Base-by-base conservation (phyloP, 257 asterid species). In the Vinca minor region DNA sequence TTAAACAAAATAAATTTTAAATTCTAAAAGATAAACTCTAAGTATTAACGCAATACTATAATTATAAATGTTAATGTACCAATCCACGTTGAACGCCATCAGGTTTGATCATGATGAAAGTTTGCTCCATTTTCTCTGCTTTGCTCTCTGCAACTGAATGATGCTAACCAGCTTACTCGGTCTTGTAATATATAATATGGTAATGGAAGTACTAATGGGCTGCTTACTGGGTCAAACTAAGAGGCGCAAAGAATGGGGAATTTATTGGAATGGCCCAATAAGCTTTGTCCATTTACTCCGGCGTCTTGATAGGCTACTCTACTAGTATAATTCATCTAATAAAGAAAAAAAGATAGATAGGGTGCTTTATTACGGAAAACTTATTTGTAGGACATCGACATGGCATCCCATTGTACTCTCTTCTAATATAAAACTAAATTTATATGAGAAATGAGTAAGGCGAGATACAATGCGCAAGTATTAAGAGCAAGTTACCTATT, bases 101-200 rank as follows among this genome's bases (percentile, higher is more conserved):
- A 26, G 98, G 98, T 85, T 93, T 89, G 82, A 93, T 93, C 98
- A 93, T 93, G 60, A 93, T 85, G 82, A 93, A 93, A 14, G 98
- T 89, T 69, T 84, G 95, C 94, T 93, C 98, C 98, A 93, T 92
- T 70, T 56, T 59, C 55, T 6, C 23, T 7, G 12, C 15, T 26
- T 56, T 31, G 62, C 14, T 55, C 39, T 55, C 41, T 56, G 61
- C 39, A 55, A 17, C 39, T 18, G 23, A 29, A 55, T 15, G 39
- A 8, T 32, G 39, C 5, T 23, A 29, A 31, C 13, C 7, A 56
- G 62, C 39, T 31, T 8, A 56, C 41, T 55, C 39, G 42, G 25
- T 8, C 61, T 1, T 17, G 2, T 31, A 1, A 56, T 56, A 31
- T 31, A n/a, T n/a, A n/a, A n/a, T n/a, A n/a, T n/a, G n/a, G n/a